phyloP scores from a whole-genome alignment of 1,139 yeast genomes.

The Taphrina pruni region DNA sequence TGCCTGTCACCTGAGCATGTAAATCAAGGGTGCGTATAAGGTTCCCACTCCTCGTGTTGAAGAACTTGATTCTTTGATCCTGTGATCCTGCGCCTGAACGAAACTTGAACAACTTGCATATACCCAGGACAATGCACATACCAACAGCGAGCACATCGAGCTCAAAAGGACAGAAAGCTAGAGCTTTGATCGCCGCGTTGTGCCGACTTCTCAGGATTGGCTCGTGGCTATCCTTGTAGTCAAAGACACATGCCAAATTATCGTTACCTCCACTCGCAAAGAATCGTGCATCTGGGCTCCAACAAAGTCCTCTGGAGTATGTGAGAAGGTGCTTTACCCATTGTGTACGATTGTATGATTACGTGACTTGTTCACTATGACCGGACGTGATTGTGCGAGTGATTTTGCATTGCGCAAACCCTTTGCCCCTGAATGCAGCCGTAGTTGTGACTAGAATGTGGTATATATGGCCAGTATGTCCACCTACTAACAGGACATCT shows the following conservation, averaged over 20 bases:
- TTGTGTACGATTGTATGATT: not conserved
- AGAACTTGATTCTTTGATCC: slow-evolving; percentile 76
- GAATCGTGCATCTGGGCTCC: slow-evolving; percentile 41
- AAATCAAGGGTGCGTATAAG: slow-evolving; percentile 63
- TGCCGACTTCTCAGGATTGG: slow-evolving; percentile 46
- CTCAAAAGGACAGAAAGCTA: slow-evolving; percentile 74
- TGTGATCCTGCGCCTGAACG: slow-evolving; percentile 92
- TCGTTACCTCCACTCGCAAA: slow-evolving; percentile 45
- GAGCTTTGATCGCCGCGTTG: slow-evolving; percentile 61
- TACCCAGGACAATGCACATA: slow-evolving; percentile 10
- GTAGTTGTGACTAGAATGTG: not conserved
- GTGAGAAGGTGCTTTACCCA: not conserved
- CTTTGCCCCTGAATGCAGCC: not conserved
- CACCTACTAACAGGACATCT: slow-evolving; percentile 37
- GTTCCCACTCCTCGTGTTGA: slow-evolving; percentile 84
- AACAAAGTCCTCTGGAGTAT: slow-evolving; percentile 40
- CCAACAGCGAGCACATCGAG: slow-evolving; percentile 68
- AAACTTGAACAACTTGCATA: not conserved
- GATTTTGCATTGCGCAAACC: not conserved
- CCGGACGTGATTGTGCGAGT: not conserved
- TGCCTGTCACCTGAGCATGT: slow-evolving; percentile 75
- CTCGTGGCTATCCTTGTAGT: slow-evolving; percentile 13
- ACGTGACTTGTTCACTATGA: slow-evolving; percentile 36
- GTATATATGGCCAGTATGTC: slow-evolving; percentile 26
- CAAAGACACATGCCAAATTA: slow-evolving; percentile 37